Evolutionary conservation across 2,329 filamentous ascomycete species (phyloP), one percentile per base, ranked within the genome.

Genomic region (Stemphylium lycopersici): DNA sequence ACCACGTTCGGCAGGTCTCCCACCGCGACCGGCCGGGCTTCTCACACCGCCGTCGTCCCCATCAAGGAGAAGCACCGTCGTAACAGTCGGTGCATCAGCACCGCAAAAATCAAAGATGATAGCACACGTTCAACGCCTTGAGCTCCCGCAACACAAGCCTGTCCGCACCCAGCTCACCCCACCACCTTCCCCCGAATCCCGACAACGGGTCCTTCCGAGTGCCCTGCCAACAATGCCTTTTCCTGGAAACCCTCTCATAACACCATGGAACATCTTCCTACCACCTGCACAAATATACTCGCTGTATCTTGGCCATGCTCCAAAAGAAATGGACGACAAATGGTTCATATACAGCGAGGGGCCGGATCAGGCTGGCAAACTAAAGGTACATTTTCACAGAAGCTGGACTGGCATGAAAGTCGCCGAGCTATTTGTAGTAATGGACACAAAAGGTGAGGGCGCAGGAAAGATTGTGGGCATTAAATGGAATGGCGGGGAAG

Each of bases 341-440:
- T 74, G 71, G 70, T 73, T 71, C 50, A 61, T 74, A 26, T 72
- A 71, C 56, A 67, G 66, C 16, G 67, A 74, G 31, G 72, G 72
- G 0, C 72, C 72, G 0, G 71, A 74, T 26, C 31, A 48, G 3
- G 61, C 63, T 6, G 72, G 72, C 2, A 74, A 74, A 50, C 59
- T 74, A 6, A 73, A 73, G 26, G 67, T 73, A 10, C 69, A 74
- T 55, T 74, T 74, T 51, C 66, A 71, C 45, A 55, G 66, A 2
- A 69, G 67, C 29, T 68, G 67, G 65, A 73, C 69, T 1, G 72
- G 72, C 3, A 37, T 62, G 13, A 74, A 74, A 48, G 63, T 73
- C 16, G 71, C 69, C 0, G 68, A 72, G 56, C 51, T 74, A 29
- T 73, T 74, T 47, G 62, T 74, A 0, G 57, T 74, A 7, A 65